Evolutionary conservation across 495 filamentous ascomycete genomes (phyloP).

Genomic region (Aspergillus heteromorphus): DNA sequence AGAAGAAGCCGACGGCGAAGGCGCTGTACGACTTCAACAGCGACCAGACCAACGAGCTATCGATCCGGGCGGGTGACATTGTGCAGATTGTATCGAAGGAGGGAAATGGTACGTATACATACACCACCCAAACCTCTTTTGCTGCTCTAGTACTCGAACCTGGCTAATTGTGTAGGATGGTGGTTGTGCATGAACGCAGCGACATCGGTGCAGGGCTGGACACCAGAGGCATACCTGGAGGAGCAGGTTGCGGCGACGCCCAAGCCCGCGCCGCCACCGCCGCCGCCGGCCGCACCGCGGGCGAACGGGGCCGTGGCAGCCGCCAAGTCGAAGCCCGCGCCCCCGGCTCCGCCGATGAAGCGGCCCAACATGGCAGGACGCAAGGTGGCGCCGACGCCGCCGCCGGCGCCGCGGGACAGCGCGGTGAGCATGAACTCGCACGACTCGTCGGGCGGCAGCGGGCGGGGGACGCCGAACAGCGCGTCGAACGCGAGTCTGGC

Average conservation of each 20-base stretch:
- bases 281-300: slow-evolving; percentile 54
- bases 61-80: slow-evolving; percentile 68
- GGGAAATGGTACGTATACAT: too few species aligned
- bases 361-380: slow-evolving; percentile 63
- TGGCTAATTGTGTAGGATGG: too few species aligned
- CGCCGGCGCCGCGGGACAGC: slow-evolving; percentile 62
- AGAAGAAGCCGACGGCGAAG: slow-evolving; percentile 70
- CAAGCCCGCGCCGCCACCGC: slow-evolving; percentile 51
- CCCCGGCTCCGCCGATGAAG: slow-evolving; percentile 82
- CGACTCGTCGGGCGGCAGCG: slow-evolving; percentile 57
- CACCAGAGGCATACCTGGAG: slow-evolving; percentile 87
- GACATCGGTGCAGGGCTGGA: slow-evolving; percentile 72
- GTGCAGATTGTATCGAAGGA: slow-evolving; percentile 86
- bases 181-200: slow-evolving; percentile 76
- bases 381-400: slow-evolving; percentile 57
- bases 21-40: slow-evolving; percentile 87
- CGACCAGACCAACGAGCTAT: slow-evolving; percentile 71
- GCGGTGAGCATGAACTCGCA: slow-evolving; percentile 66
- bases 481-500: slow-evolving; percentile 67
- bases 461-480: slow-evolving; percentile 62
- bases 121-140: too few species aligned
- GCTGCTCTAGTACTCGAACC: too few species aligned
- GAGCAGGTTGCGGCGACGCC: slow-evolving; percentile 52
- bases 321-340: slow-evolving; percentile 64
- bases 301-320: slow-evolving; percentile 43